Evolutionary conservation across 116 monocot species (phyloP).

Genomic region (Posidonia oceanica): DNA sequence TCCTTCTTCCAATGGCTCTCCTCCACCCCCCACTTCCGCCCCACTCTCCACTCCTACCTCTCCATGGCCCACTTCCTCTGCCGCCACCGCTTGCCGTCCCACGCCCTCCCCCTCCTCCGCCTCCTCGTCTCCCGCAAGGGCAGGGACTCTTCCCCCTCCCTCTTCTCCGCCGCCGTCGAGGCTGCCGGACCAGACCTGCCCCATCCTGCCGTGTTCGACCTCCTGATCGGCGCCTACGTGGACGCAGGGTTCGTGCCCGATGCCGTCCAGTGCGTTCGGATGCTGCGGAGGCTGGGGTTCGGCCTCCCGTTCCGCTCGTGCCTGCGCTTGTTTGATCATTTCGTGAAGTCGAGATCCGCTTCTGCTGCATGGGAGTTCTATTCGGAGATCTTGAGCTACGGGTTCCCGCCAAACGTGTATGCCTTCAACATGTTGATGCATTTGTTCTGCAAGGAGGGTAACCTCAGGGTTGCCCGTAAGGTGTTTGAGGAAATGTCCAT

Average conservation of each 20-base stretch:
- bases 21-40: constrained; percentile 39
- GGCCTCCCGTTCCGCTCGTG: constrained; percentile 18
- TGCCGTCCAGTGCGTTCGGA: constrained; percentile 49
- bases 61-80: constrained; percentile 57
- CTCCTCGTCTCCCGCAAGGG: constrained; percentile 62
- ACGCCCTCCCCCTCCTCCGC: constrained; percentile 35
- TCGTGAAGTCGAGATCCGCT: constrained; percentile 14
- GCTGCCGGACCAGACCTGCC: constrained; percentile 4
- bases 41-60: constrained; percentile 57
- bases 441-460: constrained; percentile 35
- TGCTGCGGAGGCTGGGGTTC: constrained; percentile 9
- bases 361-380: constrained; percentile 39
- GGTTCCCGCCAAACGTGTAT: constrained; percentile 31
- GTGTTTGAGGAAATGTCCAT: constrained; percentile 40
- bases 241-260: constrained; percentile 39
- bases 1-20: constrained; percentile 35
- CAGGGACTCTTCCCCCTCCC: constrained; percentile 29
- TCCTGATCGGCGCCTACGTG: constrained; percentile 26
- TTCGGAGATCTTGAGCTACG: constrained; percentile 30
- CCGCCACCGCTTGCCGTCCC: constrained; percentile 21
- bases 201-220: constrained; percentile 20
- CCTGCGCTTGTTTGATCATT: constrained; percentile 17
- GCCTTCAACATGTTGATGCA: constrained; percentile 49
- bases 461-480: constrained; percentile 17
- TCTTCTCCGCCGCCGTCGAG: constrained; percentile 29